Conservation (phyloP, 305 asterid genomes). For the Solanum chacoense region DNA sequence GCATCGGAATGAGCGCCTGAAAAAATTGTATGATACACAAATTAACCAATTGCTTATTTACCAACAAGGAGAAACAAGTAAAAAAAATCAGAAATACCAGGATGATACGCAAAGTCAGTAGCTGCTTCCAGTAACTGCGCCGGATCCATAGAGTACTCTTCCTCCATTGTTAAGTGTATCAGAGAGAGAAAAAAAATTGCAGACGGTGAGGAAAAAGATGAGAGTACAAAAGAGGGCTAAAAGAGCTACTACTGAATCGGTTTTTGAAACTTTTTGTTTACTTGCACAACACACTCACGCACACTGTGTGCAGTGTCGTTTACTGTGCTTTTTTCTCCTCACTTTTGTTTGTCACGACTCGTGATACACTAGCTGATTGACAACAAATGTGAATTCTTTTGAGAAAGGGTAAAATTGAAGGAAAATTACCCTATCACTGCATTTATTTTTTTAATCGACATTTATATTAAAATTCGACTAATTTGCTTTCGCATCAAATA, state of each 20-base stretch:
- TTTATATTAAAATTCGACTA: no score
- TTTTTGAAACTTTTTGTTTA: neutral
- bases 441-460: no score
- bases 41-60: neutral
- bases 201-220: neutral
- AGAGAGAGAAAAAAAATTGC: neutral
- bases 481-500: no score
- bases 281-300: neutral
- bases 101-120: constrained; percentile 44
- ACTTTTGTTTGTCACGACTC: neutral
- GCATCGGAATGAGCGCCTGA: constrained; percentile 60
- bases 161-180: constrained; percentile 27
- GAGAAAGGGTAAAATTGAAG: no score
- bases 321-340: neutral
- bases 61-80: neutral
- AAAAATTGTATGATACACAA: neutral
- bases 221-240: neutral
- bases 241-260: neutral
- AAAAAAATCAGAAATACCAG: constrained; percentile 23
- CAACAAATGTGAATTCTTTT: neutral
- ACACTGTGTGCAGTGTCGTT: neutral
- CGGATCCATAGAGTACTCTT: constrained; percentile 67
- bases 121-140: constrained; percentile 62
- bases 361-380: neutral
- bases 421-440: no score